These are phyloP conservation scores for Phanerodontia chrysosporium DNA, from an alignment of 768 basidiomycete genomes.

Conservation along the genomic window DNA sequence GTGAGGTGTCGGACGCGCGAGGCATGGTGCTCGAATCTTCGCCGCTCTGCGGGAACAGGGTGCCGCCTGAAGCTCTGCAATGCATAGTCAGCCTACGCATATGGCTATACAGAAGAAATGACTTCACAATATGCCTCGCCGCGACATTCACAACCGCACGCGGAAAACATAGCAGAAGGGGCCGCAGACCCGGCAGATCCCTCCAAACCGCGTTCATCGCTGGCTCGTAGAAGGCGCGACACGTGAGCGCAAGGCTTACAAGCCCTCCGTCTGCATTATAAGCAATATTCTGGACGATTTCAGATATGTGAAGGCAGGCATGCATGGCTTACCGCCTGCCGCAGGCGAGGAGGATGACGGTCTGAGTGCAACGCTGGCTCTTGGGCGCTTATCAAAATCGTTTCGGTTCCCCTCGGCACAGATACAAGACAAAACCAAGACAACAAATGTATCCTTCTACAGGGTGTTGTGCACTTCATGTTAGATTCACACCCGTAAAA, in stretches of 20 bases:
- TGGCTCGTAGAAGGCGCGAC: constrained; percentile 60
- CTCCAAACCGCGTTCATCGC: constrained; percentile 63
- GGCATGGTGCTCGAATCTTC: background rate
- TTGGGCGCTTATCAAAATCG: background rate
- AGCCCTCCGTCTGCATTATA: background rate
- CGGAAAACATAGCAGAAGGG: constrained; percentile 18
- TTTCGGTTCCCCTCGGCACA: background rate
- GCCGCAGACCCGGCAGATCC: constrained; percentile 65
- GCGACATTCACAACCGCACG: background rate
- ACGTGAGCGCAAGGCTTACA: constrained; percentile 46
- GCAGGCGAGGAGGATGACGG: background rate
- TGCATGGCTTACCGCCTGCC: background rate
- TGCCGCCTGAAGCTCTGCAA: background rate
- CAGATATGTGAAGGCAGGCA: background rate
- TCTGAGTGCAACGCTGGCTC: background rate
- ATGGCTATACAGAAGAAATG: background rate
- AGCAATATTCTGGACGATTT: background rate
- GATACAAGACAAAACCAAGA: too few species aligned
- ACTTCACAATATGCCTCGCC: too few species aligned
- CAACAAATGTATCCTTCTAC: too few species aligned
- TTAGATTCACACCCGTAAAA: too few species aligned
- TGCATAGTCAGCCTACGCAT: too few species aligned
- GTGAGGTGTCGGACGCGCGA: background rate
- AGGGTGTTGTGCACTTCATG: too few species aligned
- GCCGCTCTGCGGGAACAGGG: background rate